Evolutionary conservation across 108 stramenopile species (phyloP).

Genomic region (Nannochloropsis gaditana): DNA sequence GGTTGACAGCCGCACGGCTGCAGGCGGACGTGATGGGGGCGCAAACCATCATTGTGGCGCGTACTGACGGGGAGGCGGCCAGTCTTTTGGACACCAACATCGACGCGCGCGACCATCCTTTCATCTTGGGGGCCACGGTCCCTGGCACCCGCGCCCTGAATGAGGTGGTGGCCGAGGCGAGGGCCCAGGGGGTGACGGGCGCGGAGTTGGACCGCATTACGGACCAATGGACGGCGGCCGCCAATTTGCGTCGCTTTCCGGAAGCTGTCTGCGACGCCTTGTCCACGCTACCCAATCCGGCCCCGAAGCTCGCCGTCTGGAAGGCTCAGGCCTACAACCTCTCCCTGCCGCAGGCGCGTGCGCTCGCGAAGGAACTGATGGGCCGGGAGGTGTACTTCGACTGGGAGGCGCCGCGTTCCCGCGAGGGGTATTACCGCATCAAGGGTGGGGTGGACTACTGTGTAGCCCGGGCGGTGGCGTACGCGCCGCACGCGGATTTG

Average conservation of each 20-base stretch:
- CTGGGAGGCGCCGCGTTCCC: constrained; percentile 83
- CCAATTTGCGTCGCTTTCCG: constrained; percentile 52
- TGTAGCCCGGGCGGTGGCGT: constrained; percentile 77
- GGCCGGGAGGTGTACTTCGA: constrained; percentile 75
- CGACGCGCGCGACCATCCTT: constrained; percentile 91
- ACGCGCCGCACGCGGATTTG: constrained; percentile 76
- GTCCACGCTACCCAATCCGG: constrained; percentile 6
- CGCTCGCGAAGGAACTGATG: constrained; percentile 69
- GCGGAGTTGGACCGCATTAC: constrained; percentile 56
- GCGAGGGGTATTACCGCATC: constrained; percentile 88
- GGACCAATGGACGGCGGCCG: constrained; percentile 64
- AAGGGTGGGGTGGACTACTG: constrained; percentile 82
- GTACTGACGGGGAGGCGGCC: constrained; percentile 94
- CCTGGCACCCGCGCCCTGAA: constrained; percentile 54
- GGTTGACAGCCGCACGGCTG: constrained; percentile 79
- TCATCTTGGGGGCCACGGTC: constrained; percentile 71
- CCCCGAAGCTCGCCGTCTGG: constrained; percentile 39
- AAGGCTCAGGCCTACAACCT: constrained; percentile 66
- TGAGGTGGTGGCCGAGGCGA: constrained; percentile 58
- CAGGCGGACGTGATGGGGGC: constrained; percentile 80
- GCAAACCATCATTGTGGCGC: constrained; percentile 72
- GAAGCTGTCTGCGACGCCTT: constrained; percentile 33
- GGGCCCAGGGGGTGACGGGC: constrained; percentile 48
- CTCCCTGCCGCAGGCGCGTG: constrained; percentile 70
- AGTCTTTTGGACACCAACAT: constrained; percentile 86